phyloP scores from a whole-genome alignment of 768 basidiomycete genomes.

The Coprinopsis strossmayeri region DNA sequence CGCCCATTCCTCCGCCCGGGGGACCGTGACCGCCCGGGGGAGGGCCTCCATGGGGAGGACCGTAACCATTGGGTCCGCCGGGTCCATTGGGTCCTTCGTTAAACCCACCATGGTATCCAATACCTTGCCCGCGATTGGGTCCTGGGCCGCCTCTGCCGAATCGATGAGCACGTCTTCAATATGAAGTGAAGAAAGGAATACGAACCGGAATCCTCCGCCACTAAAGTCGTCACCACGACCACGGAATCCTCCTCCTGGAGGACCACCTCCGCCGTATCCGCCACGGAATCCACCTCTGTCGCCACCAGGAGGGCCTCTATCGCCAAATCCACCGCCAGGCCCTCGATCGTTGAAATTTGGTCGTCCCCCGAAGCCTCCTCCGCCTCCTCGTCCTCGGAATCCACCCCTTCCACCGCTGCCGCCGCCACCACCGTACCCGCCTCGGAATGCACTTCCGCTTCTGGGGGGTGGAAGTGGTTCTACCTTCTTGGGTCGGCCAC shows the following conservation, averaged over 20 bases:
- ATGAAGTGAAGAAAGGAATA: neutral
- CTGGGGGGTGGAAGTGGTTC: constrained; percentile 31
- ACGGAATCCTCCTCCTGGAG: constrained; percentile 31
- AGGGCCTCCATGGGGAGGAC: constrained; percentile 23
- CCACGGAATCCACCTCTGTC: constrained; percentile 31
- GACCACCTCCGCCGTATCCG: constrained; percentile 39
- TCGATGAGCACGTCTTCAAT: constrained; percentile 17
- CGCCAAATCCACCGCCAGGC: constrained; percentile 35
- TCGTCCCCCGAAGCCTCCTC: constrained; percentile 34
- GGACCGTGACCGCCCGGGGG: constrained; percentile 33
- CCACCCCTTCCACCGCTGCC: constrained; percentile 33
- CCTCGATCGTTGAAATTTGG: constrained; percentile 22
- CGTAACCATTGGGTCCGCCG: neutral
- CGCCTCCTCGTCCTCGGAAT: constrained; percentile 34
- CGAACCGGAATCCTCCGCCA: constrained; percentile 48
- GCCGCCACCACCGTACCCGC: constrained; percentile 38
- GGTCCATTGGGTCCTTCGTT: constrained; percentile 48
- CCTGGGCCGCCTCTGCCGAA: too few relatives aligned
- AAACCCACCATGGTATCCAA: constrained; percentile 63
- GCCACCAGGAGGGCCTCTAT: constrained; percentile 30
- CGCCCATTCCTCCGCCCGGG: constrained; percentile 34
- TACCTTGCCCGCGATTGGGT: constrained; percentile 52
- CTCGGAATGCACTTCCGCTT: constrained; percentile 34
- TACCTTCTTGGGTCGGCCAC: constrained; percentile 88
- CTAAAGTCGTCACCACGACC: constrained; percentile 31